Percentiles rank a stretch among this genome's conserved stretches.
These are phyloP conservation scores for Hypoxylon sp. DNA, from an alignment of 2,329 filamentous ascomycete species.

Conservation along the genomic window DNA sequence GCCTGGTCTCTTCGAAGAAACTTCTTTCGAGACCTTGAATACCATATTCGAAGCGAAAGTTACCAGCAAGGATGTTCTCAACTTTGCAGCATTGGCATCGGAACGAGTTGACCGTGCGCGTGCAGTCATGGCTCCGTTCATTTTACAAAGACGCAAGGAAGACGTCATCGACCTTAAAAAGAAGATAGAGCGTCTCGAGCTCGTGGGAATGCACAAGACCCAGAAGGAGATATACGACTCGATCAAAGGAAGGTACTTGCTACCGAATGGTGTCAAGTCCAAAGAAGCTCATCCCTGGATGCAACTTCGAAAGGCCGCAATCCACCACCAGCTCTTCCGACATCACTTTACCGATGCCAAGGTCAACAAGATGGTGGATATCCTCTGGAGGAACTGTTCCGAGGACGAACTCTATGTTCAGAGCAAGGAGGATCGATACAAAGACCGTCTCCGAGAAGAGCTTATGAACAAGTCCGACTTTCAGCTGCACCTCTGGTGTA, in stretches of 20 bases:
- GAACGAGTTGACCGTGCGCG: constrained; percentile 89
- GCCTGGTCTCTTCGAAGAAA: constrained; percentile 81
- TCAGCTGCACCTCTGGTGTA: constrained; percentile 76
- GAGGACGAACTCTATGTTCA: constrained; percentile 63
- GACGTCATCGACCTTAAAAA: constrained; percentile 89
- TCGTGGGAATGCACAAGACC: constrained; percentile 81
- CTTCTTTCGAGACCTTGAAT: constrained; percentile 81
- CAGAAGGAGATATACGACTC: constrained; percentile 82
- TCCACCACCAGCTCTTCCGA: constrained; percentile 91
- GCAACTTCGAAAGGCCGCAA: constrained; percentile 90
- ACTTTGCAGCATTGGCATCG: constrained; percentile 86
- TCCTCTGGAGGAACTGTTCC: constrained; percentile 78
- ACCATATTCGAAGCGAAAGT: constrained; percentile 94
- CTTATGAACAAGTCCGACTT: constrained; percentile 74
- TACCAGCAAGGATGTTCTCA: constrained; percentile 81
- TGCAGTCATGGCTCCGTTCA: constrained; percentile 94
- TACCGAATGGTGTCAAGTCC: constrained; percentile 72
- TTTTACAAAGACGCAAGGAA: constrained; percentile 91
- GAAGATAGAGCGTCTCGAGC: constrained; percentile 83
- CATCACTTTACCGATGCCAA: constrained; percentile 82
- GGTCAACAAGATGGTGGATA: constrained; percentile 82
- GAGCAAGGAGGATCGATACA: constrained; percentile 62
- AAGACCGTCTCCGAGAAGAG: constrained; percentile 68
- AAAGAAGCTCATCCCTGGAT: constrained; percentile 81
- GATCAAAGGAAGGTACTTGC: constrained; percentile 74